Evolutionary conservation across 176 grass and related monocot species (phyloP), one percentile per base, ranked within the genome.

Genomic region (Melocanna baccifera): DNA sequence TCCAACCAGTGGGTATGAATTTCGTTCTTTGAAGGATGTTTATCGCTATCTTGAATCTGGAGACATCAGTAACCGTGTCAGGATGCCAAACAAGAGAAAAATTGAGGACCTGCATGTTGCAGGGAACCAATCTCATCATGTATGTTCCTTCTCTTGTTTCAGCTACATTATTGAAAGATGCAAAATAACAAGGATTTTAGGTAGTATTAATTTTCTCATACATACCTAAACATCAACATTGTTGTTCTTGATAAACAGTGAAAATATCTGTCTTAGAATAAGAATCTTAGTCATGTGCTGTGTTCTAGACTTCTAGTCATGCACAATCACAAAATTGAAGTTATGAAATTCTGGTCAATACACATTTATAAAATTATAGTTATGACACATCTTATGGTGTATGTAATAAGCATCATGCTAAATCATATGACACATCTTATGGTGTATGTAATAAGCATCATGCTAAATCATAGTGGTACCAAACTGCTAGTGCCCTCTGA

Each of bases 1-100:
- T 81, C 89, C 92, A 79, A 78, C 68, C 36, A 83, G 81, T 86
- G 83, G 63, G 73, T 94, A 91, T 41, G 73, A 94, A 83, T 94
- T 91, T 76, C 78, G 53, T 53, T 91, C 92, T 46, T 68, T 91
- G 53, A 91, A 86, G 69, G 89, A 87, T 77, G 92, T 68, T 12
- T 19, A 69, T 76, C 82, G 87, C 28, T 87, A 94, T 82, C 73
- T 94, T 19, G 80, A 87, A 69, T 79, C 85, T 80, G 87, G 78
- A 74, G 82, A 92, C 26, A 52, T 91, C 67, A 68, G 26, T 61
- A 73, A 76, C 58, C 83, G 85, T 72, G 4, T 40, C 75, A 82
- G 2, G 39, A 68, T 72, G 26, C 82, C 87, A 80, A 83, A 29
- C n/a, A 94, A 90, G 83, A 94, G 87, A 80, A 85, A 81, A 81